phyloP scores from a whole-genome alignment of 129 eudicot genomes.

The Tagetes erecta region DNA sequence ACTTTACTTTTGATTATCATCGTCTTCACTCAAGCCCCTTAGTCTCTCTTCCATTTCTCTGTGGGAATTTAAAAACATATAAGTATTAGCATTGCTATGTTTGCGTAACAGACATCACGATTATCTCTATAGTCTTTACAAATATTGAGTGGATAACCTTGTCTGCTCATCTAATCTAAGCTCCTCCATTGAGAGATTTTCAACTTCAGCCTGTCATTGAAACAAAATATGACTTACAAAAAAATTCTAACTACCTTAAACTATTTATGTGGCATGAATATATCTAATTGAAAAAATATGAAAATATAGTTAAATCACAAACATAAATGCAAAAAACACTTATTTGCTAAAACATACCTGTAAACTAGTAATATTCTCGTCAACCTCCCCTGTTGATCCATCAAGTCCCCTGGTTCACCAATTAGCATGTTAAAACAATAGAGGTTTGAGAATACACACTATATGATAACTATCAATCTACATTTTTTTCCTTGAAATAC shows the following conservation, averaged over 20 bases:
- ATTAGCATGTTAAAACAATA: slow-evolving; percentile 32
- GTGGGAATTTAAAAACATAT: slow-evolving; percentile 34
- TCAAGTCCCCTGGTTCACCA: slow-evolving; percentile 80
- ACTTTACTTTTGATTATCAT: slow-evolving; percentile 68
- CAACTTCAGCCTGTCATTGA: slow-evolving; percentile 77
- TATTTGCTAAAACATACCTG: slow-evolving; percentile 50
- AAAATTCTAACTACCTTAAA: slow-evolving; percentile 2
- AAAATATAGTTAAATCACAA: neutral
- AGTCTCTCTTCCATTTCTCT: slow-evolving; percentile 90
- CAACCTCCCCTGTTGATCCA: slow-evolving; percentile 75
- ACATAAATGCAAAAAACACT: neutral
- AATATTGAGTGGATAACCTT: slow-evolving; percentile 44
- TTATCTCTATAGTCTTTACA: neutral
- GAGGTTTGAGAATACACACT: neutral
- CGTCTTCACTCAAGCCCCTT: slow-evolving; percentile 83
- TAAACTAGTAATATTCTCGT: slow-evolving; percentile 67
- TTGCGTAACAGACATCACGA: neutral
- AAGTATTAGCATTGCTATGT: slow-evolving; percentile 32
- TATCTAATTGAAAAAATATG: slow-evolving; percentile 2
- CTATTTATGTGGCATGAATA: neutral
- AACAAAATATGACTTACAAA: neutral
- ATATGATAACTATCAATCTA: slow-evolving; percentile 7
- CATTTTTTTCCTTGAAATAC: slow-evolving; percentile 11
- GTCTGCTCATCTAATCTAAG: slow-evolving; percentile 74
- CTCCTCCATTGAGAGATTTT: slow-evolving; percentile 73